phyloP scores from a whole-genome alignment of 495 filamentous ascomycete species.

The Parmelia sp. region DNA sequence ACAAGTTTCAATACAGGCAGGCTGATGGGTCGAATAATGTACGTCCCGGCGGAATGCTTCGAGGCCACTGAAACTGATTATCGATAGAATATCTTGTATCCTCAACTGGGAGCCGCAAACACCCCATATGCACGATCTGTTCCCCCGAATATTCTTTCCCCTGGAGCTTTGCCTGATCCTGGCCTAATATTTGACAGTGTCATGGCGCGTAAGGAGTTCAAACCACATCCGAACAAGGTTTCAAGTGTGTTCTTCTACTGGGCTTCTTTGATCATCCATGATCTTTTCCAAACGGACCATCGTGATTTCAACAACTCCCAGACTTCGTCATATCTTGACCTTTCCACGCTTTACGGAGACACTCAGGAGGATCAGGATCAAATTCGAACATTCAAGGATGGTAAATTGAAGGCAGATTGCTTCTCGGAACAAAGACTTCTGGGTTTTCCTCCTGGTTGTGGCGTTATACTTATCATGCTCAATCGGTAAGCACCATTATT shows the following conservation, averaged over 20 bases:
- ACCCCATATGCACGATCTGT: constrained; percentile 51
- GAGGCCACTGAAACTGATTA: constrained; percentile 1
- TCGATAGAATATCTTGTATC: constrained; percentile 44
- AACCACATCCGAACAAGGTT: constrained; percentile 50
- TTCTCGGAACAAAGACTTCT: constrained; percentile 52
- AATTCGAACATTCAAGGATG: constrained; percentile 51
- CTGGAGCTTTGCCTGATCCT: constrained; percentile 47
- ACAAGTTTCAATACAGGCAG: constrained; percentile 59
- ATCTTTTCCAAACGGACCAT: constrained; percentile 56
- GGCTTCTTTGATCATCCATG: constrained; percentile 41
- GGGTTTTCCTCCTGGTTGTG: constrained; percentile 51
- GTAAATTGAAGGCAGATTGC: constrained; percentile 52
- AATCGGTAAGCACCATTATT: constrained; percentile 30
- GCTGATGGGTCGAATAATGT: constrained; percentile 65
- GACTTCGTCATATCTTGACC: constrained; percentile 54
- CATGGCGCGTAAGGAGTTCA: constrained; percentile 48
- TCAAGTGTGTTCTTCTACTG: constrained; percentile 55
- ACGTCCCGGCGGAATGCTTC: background rate
- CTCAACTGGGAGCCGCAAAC: constrained; percentile 50
- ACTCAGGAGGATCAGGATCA: constrained; percentile 50
- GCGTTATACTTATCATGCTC: constrained; percentile 52
- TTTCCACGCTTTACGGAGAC: constrained; percentile 54
- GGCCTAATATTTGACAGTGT: constrained; percentile 49
- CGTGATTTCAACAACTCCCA: constrained; percentile 46
- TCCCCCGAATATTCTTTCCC: constrained; percentile 45